Evolutionary conservation across 345 rosid species (phyloP), one percentile per base, ranked within the genome.

Genomic region (Populus davidiana): DNA sequence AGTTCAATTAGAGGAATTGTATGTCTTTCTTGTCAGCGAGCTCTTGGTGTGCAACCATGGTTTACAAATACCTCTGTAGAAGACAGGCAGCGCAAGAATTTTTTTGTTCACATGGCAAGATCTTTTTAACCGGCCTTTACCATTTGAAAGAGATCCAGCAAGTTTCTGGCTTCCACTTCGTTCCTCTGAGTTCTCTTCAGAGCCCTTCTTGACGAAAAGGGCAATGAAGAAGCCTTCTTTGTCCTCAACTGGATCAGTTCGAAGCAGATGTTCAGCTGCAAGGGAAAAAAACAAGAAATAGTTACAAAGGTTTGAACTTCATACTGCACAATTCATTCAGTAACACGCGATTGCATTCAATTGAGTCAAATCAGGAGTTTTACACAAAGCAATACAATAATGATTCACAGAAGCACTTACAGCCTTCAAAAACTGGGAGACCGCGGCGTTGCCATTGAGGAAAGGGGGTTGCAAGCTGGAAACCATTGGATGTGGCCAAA

Each of bases 201-300:
- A n/a, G 56, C 56, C 50, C 11, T 49, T 39, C 78, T 77, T 92
- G 56, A 83, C 76, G 54, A 95, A 90, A 31, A 91, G 85, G 17
- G 97, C 96, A 21, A 92, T 87, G 85, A 93, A 95, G 79, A 95
- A 92, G 54, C 99, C 97, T 87, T 93, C 97, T 75, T 88, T 93
- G 89, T 93, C 94, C 83, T 86, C 88, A 2, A 82, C 77, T 1
- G 90, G 84, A 79, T 84, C 89, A 1, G 88, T 87, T 2, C 93
- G 87, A 35, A 88, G 82, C 52, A 91, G 66, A 61, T 83, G 81
- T 25, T 86, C 85, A 66, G 85, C 87, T 89, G 87, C 75, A 70
- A 75, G 18, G 25, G 23, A 6, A 29, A 4, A 4, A 12, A 29
- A 66, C 18, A 33, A 5, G 14, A 14, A 5, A 66, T 66, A 12